These are phyloP conservation scores for Typha latifolia DNA, from an alignment of 176 grass and related monocot species.

Conservation along the genomic window DNA sequence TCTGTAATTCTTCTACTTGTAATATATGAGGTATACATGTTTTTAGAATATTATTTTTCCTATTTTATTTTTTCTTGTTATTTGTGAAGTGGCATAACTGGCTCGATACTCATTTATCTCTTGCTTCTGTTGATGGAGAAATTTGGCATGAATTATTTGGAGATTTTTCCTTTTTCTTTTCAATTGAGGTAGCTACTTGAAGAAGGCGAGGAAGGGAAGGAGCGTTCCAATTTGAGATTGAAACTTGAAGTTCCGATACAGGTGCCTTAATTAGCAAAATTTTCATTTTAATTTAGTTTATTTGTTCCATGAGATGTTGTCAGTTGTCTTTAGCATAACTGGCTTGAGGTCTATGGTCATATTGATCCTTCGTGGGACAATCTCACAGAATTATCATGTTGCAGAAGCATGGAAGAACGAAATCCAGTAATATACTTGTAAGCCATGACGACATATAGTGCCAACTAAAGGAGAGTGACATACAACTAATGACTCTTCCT, in stretches of 20 bases:
- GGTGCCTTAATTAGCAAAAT: conserved; percentile 24
- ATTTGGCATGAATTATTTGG: neutral
- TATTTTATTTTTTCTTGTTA: neutral
- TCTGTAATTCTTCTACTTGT: too few relatives aligned
- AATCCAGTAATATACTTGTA: too few relatives aligned
- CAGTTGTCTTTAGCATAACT: too few relatives aligned
- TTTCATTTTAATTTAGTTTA: too few relatives aligned
- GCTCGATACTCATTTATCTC: neutral
- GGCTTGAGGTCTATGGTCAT: too few relatives aligned
- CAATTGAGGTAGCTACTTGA: conserved; percentile 55
- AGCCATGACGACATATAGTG: too few relatives aligned
- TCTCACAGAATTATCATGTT: too few relatives aligned
- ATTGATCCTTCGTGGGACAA: too few relatives aligned
- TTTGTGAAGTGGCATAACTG: neutral
- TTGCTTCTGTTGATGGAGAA: neutral
- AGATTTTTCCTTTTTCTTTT: neutral
- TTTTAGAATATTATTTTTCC: neutral
- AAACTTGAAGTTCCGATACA: conserved; percentile 98
- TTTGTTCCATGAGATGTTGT: too few relatives aligned
- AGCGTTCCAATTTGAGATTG: conserved; percentile 74
- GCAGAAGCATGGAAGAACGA: too few relatives aligned
- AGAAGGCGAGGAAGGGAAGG: conserved; percentile 95
- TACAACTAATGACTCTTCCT: too few relatives aligned
- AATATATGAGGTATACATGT: neutral
- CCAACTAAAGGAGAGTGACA: too few relatives aligned